phyloP scores from a whole-genome alignment of 768 basidiomycete genomes.

The Kwoniella shandongensis region DNA sequence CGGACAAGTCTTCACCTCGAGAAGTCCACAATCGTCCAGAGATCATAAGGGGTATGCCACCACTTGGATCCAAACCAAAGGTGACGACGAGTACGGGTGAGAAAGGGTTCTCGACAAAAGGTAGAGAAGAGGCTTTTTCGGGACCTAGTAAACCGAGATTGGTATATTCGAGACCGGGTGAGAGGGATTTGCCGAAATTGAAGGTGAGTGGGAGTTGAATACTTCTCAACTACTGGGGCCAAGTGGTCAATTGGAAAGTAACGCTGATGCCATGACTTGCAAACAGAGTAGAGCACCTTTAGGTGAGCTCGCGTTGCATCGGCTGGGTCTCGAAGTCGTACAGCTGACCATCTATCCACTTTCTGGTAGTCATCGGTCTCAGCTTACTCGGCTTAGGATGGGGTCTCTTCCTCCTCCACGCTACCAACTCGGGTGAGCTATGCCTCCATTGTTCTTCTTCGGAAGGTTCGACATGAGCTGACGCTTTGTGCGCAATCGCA shows the following conservation, averaged over 20 bases:
- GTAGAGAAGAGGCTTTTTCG: slow-evolving; percentile 31
- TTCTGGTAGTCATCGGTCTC: slow-evolving; percentile 26
- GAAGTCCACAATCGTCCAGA: slow-evolving; percentile 41
- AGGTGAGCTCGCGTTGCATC: slow-evolving; percentile 15
- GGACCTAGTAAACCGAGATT: slow-evolving; percentile 49
- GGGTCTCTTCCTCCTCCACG: slow-evolving; percentile 41
- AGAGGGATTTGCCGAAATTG: slow-evolving; percentile 43
- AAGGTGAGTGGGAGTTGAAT: slow-evolving; percentile 30
- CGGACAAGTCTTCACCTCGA: slow-evolving; percentile 35
- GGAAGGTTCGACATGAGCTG: not conserved
- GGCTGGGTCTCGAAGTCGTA: not conserved
- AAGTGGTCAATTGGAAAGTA: too few species aligned
- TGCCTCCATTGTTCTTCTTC: not conserved
- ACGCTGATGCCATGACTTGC: not conserved
- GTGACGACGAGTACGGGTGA: slow-evolving; percentile 1
- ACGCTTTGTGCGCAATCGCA: slow-evolving; percentile 8
- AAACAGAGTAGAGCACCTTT: slow-evolving; percentile 30
- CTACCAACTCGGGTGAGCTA: slow-evolving; percentile 38
- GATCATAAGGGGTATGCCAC: slow-evolving; percentile 29
- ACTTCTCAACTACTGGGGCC: too few species aligned
- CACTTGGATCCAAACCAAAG: not conserved
- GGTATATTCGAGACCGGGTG: slow-evolving; percentile 45
- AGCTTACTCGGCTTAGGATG: slow-evolving; percentile 33
- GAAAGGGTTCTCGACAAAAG: slow-evolving; percentile 4
- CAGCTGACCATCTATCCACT: not conserved